Conservation (phyloP, 228 moss, liverwort and hornwort genomes). For the Sphagnum fallax region DNA sequence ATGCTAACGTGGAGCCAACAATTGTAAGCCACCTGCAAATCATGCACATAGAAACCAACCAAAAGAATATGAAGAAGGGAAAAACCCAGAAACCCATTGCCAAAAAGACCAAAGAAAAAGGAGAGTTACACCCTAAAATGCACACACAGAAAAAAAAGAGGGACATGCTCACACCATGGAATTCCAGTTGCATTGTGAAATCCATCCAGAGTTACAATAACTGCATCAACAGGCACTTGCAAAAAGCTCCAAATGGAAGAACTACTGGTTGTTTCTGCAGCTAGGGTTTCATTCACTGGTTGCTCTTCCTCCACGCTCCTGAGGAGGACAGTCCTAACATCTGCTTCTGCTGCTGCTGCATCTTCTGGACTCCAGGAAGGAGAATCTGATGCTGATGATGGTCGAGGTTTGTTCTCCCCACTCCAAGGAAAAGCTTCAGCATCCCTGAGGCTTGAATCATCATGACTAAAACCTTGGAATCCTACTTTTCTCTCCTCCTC, state of each 20-base stretch:
- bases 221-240: constrained; percentile 75
- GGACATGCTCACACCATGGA: constrained; percentile 54
- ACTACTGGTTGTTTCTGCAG: constrained; percentile 16
- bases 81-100: neutral
- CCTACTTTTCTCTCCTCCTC: too few species aligned
- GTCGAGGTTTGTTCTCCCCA: too few species aligned
- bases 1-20: constrained; percentile 75
- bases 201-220: constrained; percentile 63
- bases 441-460: too few species aligned
- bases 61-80: neutral
- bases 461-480: too few species aligned
- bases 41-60: neutral
- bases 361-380: too few species aligned
- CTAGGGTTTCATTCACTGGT: constrained; percentile 7
- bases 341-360: too few species aligned
- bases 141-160: neutral
- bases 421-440: too few species aligned
- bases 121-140: neutral
- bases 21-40: constrained; percentile 94
- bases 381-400: too few species aligned
- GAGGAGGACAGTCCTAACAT: too few species aligned
- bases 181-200: constrained; percentile 62
- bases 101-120: neutral
- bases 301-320: too few species aligned
- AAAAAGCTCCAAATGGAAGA: constrained; percentile 60